Base-by-base conservation (phyloP, 106 monocot species). In the Xerophyta viscosa region DNA sequence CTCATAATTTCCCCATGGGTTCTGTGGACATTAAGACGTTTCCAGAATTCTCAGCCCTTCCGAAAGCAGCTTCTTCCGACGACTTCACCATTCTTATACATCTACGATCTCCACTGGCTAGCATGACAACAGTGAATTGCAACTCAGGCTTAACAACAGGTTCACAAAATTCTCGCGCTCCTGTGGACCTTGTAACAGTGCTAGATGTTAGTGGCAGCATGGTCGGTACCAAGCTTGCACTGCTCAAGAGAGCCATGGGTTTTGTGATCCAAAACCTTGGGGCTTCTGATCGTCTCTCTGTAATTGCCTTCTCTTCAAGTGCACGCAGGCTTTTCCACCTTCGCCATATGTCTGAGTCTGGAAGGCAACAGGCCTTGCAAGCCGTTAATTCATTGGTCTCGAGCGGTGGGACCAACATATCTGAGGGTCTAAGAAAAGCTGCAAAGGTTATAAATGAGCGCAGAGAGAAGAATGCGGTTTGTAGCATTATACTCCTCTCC, bases 141-240 rank as follows among this genome's bases (percentile, higher is more conserved):
- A 36, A 55, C 6, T 48, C 52, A 4, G 56, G 42, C 29, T 24
- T 44, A 2, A 2, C 28, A 4, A 2, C 28, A 7, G 24, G 8
- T 13, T 57, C 58, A 12, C 69, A 70, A 19, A 61, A 57, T 20
- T 63, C 56, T 24, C 84, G 81, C 28, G 88, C 81, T 22, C 78
- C 93, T 28, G 55, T 81, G 3, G 93, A 94, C 59, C 72, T 94
- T 12, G 84, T 94, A 12, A 78, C 93, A 2, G 88, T 88, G 21
- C 81, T 94, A 67, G 93, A 94, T 66, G 81, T 78, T 33, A 94
- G 93, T 59, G 93, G 93, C 28, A 94, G 93, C 57, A 94, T 94
- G 93, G 74, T 61, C 10, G 71, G 77, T 6, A 77, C 71, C 21
- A 68, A 68, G 50, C 67, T 68, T 31, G 67, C 58, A n/a, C 21